Conservation (phyloP, 2,329 filamentous ascomycete genomes). For the Arthrocladium fulminans region DNA sequence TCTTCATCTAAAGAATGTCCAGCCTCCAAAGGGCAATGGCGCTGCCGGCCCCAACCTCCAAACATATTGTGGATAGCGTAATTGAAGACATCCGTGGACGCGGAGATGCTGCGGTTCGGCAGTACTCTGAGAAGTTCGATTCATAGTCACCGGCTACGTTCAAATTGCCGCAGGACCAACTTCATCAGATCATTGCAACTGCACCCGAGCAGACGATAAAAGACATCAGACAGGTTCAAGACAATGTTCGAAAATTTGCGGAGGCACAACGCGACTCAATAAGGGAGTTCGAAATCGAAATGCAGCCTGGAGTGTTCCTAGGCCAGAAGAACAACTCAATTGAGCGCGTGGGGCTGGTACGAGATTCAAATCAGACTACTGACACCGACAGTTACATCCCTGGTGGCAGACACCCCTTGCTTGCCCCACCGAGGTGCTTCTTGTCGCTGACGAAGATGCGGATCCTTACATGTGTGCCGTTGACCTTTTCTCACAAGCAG, state of each 20-base stretch:
- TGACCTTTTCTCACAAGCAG: conserved; percentile 42
- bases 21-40: too few relatives aligned
- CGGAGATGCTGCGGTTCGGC: too few relatives aligned
- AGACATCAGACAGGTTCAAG: conserved; percentile 46
- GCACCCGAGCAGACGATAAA: conserved; percentile 42
- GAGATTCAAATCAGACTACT: too few relatives aligned
- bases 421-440: conserved; percentile 47
- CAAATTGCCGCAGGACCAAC: too few relatives aligned
- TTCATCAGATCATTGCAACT: too few relatives aligned
- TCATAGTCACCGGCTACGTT: too few relatives aligned
- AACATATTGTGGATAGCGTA: too few relatives aligned
- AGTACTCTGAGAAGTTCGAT: too few relatives aligned
- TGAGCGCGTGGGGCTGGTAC: too few relatives aligned
- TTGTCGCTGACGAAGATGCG: conserved; percentile 42
- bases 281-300: conserved; percentile 45
- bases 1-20: too few relatives aligned
- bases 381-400: conserved; percentile 45
- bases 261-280: conserved; percentile 38
- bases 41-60: too few relatives aligned
- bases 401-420: conserved; percentile 45
- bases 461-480: conserved; percentile 40
- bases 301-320: conserved; percentile 41
- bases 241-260: conserved; percentile 43
- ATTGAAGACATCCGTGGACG: too few relatives aligned
- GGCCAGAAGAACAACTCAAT: conserved; percentile 46